Evolutionary conservation across 2,329 filamentous ascomycete genomes (phyloP).

Genomic region (Aspergillus spinulosporus): DNA sequence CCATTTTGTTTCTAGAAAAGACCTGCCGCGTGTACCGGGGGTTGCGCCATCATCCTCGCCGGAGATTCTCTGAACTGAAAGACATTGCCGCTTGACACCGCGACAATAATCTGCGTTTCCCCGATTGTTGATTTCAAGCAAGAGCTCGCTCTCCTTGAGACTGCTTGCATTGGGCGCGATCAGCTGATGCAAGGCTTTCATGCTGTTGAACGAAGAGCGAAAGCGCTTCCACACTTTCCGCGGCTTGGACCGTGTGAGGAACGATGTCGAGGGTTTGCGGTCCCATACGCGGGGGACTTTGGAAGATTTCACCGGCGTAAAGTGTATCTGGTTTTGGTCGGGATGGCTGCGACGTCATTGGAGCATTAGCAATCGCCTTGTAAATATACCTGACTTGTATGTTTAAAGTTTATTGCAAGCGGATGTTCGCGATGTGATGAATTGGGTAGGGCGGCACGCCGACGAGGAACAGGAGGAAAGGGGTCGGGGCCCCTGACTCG

Average conservation of each 20-base stretch:
- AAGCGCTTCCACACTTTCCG: slow-evolving; percentile 51
- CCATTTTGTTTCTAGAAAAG: slow-evolving; percentile 46
- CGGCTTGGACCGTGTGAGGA: slow-evolving; percentile 40
- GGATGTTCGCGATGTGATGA: background rate
- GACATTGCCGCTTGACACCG: slow-evolving; percentile 40
- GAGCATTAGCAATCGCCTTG: background rate
- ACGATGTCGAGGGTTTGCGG: slow-evolving; percentile 46
- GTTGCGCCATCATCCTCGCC: background rate
- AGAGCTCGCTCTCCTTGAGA: slow-evolving; percentile 25
- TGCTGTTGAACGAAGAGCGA: slow-evolving; percentile 36
- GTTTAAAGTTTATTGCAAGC: background rate
- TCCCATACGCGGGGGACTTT: slow-evolving; percentile 46
- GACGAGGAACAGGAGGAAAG: slow-evolving; percentile 3
- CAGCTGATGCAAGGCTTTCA: slow-evolving; percentile 32
- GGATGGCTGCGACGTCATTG: slow-evolving; percentile 3
- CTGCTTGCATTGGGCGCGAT: slow-evolving; percentile 20
- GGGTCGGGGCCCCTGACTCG: background rate
- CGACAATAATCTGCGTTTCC: slow-evolving; percentile 31
- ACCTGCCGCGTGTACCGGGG: slow-evolving; percentile 26
- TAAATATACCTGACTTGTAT: background rate
- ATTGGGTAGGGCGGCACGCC: background rate
- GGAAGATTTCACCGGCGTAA: slow-evolving; percentile 44
- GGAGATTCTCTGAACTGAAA: slow-evolving; percentile 19
- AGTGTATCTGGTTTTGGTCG: slow-evolving; percentile 36
- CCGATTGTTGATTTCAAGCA: slow-evolving; percentile 37